Base-by-base conservation (phyloP, 768 basidiomycete genomes). In the Punctularia strigosozonata region DNA sequence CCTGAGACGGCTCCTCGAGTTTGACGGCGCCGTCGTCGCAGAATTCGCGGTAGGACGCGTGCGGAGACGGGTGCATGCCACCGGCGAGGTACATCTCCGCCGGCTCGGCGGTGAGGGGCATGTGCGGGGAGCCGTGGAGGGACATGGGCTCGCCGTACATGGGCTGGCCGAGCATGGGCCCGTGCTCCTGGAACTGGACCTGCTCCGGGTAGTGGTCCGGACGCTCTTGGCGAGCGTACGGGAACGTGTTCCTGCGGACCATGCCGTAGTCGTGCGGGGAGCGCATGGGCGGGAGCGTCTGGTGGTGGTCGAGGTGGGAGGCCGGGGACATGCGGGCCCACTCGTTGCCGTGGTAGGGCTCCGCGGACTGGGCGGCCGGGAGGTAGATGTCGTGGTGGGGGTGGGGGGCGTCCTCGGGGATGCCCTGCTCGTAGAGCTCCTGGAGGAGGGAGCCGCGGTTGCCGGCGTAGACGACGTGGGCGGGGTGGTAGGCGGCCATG, bases 221-320 rank as follows among this genome's bases (percentile, higher is more conserved):
- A 41, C 71, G 68, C 58, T 88, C 84, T 47, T 83, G 79, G 31
- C 80, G 71, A 37, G 80, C 80, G 51, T 77, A 79, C 33, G 84
- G 84, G 58, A 75, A 85, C 0, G 84, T 86, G 1, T 78, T 77
- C 43, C 84, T 69, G 36, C 84, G 79, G 39, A 56, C 49, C 8
- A 61, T 55, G 34, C 65, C 53, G 49, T 71, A 66, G 44, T 78
- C 75, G 41, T 61, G 59, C 5, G 45, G 45, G 30, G 64, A 55
- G 40, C 53, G 53, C 41, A 49, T 49, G 21, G 34, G 19, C 39
- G 44, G 50, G 36, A 21, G 54, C 22, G 32, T 41, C 23, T 46
- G 43, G 20, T 46, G 46, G 36, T 46, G 49, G 40, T 45, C 47
- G 25, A 47, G 44, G 20, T 56, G 44, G 30, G 49, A 45, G 40